Evolutionary conservation across 306 rosid species (phyloP), one percentile per base, ranked within the genome.

Genomic region (Oxytropis ochrocephala): DNA sequence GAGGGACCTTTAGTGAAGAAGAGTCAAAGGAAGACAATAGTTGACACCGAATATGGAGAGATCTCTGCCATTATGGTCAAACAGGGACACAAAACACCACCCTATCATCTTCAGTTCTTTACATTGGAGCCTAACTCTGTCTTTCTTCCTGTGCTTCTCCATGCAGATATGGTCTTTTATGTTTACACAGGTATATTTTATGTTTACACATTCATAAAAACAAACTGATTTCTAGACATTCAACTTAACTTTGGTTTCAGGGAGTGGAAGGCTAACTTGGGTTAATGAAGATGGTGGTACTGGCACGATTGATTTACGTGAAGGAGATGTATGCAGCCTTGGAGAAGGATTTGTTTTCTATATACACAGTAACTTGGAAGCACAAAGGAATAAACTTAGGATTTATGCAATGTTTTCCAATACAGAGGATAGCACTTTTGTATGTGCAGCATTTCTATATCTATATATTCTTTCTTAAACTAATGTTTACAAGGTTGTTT

Each of bases 81-180:
- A 21, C 86, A 76, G 51, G 88, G 83, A 47, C 52, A 54, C 2
- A 18, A 81, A 62, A 70, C 78, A 73, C 89, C 73, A 38, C 85
- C 76, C 8, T 80, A 88, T 68, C 95, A 90, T 79, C 82, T 94
- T 30, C 88, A 86, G 83, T 94, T 90, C 84, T 62, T 90, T 47
- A 90, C 92, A 9, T 32, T 90, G 85, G 91, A 88, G 42, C 96
- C 98, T 42, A 85, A 94, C 70, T 87, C 98, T 6, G 69, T 94
- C 41, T 85, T 94, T 60, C 98, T 94, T 61, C 97, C 98, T 0
- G 95, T 84, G 8, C 86, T 94, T 77, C 92, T 94, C 33, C 97
- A 94, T 61, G 75, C 88, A 0, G 81, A 87, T 60, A 85, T 94
- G 96, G 74, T 94, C 67, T 82, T 94, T 63, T 88, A 82, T 75